Evolutionary conservation across 176 grass and related monocot genomes (phyloP), one percentile per base, ranked within the genome.

Genomic region (Eragrostis nindensis): DNA sequence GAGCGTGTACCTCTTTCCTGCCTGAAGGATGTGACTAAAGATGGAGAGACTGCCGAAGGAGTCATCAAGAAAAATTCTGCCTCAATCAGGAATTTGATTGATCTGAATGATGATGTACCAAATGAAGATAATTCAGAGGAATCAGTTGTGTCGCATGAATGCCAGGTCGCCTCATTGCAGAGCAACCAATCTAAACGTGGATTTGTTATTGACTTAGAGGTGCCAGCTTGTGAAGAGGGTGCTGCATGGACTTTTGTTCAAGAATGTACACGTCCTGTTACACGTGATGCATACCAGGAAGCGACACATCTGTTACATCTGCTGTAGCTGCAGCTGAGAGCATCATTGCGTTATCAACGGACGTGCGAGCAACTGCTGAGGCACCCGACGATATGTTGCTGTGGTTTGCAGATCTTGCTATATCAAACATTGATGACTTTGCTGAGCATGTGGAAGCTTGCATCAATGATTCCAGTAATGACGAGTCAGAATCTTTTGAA

Each of bases 401-500:
- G 72, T 92, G 88, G 92, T 92, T 97, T 82, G 92, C 89, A 24
- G 87, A 89, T 49, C 61, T 94, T 0, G 83, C 78, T 70, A 55
- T 82, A 76, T 84, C 52, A 45, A 82, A 53, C 78, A 70, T 60
- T 15, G 79, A 83, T 27, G 49, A 56, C 50, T 54, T 19, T 55
- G 78, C 56, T 18, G 49, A 56, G 53, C 73, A 83, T 70, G 80
- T 7, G 6, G 36, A 64, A 46, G 44, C 27, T 78, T 19, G 5
- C 74, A 36, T 39, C 46, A 55, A 75, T 66, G 57, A 48, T 82
- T 80, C 65, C 45, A 74, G 79, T 80, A 60, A 93, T 64, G 84
- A 89, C 16, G 82, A 81, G 62, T 85, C 48, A 22, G 94, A 94
- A 80, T 78, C 78, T 24, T 97, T 94, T 17, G 95, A 97, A 80